phyloP scores from a whole-genome alignment of 2,329 filamentous ascomycete species.

The Pestalotiopsis sp. region DNA sequence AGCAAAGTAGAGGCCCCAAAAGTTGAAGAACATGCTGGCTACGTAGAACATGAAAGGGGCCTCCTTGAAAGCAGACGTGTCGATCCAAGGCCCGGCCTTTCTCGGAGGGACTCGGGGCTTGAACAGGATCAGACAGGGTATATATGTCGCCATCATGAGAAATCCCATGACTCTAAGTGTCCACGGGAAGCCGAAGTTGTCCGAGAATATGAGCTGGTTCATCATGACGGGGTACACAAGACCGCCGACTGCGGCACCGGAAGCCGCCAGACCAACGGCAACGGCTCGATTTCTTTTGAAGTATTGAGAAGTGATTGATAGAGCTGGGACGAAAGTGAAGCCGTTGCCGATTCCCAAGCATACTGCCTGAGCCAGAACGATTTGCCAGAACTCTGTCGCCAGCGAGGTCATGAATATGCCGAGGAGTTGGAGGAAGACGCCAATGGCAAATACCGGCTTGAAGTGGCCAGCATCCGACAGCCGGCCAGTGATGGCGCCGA shows the following conservation, averaged over 20 bases:
- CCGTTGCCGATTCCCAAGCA: slow-evolving; percentile 46
- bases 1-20: slow-evolving; percentile 49
- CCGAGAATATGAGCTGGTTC: slow-evolving; percentile 43
- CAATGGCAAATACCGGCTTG: slow-evolving; percentile 42
- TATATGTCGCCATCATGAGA: slow-evolving; percentile 32
- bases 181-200: slow-evolving; percentile 45
- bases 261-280: slow-evolving; percentile 35
- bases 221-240: slow-evolving; percentile 47
- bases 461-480: slow-evolving; percentile 55
- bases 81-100: slow-evolving; percentile 32
- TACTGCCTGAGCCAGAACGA: slow-evolving; percentile 54
- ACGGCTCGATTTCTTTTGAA: slow-evolving; percentile 32
- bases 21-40: slow-evolving; percentile 40
- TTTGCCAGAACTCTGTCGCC: slow-evolving; percentile 51
- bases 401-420: slow-evolving; percentile 57
- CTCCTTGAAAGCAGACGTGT: slow-evolving; percentile 40
- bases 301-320: slow-evolving; percentile 30
- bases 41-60: slow-evolving; percentile 39
- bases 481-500: slow-evolving; percentile 52
- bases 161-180: slow-evolving; percentile 48
- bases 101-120: slow-evolving; percentile 35
- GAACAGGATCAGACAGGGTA: slow-evolving; percentile 38
- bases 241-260: slow-evolving; percentile 37
- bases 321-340: slow-evolving; percentile 24
- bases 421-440: slow-evolving; percentile 49